Evolutionary conservation across 805 yeast genomes (phyloP).

Genomic region (Candida nanaspora): DNA sequence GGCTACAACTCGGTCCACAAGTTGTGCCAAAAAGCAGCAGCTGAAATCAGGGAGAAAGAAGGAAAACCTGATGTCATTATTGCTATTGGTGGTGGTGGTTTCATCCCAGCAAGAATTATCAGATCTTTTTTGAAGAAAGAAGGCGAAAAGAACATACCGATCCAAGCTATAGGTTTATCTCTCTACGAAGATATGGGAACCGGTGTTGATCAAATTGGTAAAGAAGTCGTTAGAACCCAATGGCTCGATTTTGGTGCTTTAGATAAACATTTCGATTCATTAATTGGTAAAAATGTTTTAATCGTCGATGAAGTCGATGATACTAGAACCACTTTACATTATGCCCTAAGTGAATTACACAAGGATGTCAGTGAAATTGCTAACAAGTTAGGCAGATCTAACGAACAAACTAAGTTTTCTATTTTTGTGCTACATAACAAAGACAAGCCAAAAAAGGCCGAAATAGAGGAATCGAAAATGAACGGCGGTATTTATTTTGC

Average conservation of each 20-base stretch:
- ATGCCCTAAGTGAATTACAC: slow-evolving; percentile 70
- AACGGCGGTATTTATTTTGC: slow-evolving; percentile 60
- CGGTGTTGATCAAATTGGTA: slow-evolving; percentile 51
- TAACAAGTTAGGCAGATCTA: slow-evolving; percentile 45
- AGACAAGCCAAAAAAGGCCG: slow-evolving; percentile 73
- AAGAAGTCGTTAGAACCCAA: slow-evolving; percentile 80
- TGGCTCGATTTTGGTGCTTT: slow-evolving; percentile 82
- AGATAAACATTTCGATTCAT: slow-evolving; percentile 59
- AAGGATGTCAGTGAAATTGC: slow-evolving; percentile 60
- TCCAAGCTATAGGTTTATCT: slow-evolving; percentile 63
- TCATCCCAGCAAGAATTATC: slow-evolving; percentile 61
- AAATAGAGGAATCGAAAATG: slow-evolving; percentile 57
- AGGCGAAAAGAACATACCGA: slow-evolving; percentile 60
- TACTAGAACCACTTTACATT: slow-evolving; percentile 83
- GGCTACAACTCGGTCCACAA: slow-evolving; percentile 80
- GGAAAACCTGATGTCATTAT: slow-evolving; percentile 49
- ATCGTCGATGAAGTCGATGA: slow-evolving; percentile 92
- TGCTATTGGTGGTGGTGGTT: slow-evolving; percentile 72
- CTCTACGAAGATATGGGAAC: slow-evolving; percentile 52
- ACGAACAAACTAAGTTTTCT: slow-evolving; percentile 59
- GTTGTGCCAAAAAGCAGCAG: slow-evolving; percentile 53
- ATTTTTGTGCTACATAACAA: slow-evolving; percentile 83
- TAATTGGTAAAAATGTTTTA: slow-evolving; percentile 73
- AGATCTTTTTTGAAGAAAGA: slow-evolving; percentile 53
- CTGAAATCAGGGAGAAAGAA: slow-evolving; percentile 17